Base-by-base conservation (phyloP, 2,329 filamentous ascomycete genomes). In the Aspergillus thermomutatus region DNA sequence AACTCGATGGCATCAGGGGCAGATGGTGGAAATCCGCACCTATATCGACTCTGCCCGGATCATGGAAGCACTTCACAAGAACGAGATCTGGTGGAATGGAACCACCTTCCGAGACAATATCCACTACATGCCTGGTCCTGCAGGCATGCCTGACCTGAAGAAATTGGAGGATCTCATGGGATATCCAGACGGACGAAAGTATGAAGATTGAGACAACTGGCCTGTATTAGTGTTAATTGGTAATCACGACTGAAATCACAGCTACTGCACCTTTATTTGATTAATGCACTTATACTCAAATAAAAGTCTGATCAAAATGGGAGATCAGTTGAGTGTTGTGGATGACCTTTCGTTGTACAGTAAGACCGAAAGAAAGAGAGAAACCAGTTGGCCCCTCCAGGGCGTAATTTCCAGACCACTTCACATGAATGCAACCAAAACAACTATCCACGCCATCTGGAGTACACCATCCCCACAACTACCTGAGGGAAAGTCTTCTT, bases 11-110 rank as follows among this genome's bases (percentile, higher is more conserved):
- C 17, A 69, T 50, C 27, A 57, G 4, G 62, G 61, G 3, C 68
- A 72, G 50, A 72, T 72, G 68, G 66, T 71, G 7, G 69, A 72
- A 54, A 66, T 72, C 2, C 66, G 70, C 6, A 72, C 70, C 1
- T 72, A 69, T 45, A 69, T 72, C 19, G 70, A 72, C 26, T 60
- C 67, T 11, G 60, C 64, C 2, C 59, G 53, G 28, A 69, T 72
- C 26, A 69, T 63, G 55, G 63, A 70, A 2, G 66, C 63, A 2
- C 54, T 72, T 40, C 59, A 67, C 31, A 70, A 71, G 59, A 72
- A 71, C 31, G 69, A 72, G 50, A 58, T 71, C 28, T 71, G 69
- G 69, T 69, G 65, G 66, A 72, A 72, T 60, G 65, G 64, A 1
- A 67, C 65, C 6, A 69, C 66, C 1, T 51, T 56, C 17, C 61